Percentiles rank a stretch among this genome's conserved stretches.
These are phyloP conservation scores for Trichoderma parareesei DNA, from an alignment of 495 filamentous ascomycete species.

Conservation along the genomic window DNA sequence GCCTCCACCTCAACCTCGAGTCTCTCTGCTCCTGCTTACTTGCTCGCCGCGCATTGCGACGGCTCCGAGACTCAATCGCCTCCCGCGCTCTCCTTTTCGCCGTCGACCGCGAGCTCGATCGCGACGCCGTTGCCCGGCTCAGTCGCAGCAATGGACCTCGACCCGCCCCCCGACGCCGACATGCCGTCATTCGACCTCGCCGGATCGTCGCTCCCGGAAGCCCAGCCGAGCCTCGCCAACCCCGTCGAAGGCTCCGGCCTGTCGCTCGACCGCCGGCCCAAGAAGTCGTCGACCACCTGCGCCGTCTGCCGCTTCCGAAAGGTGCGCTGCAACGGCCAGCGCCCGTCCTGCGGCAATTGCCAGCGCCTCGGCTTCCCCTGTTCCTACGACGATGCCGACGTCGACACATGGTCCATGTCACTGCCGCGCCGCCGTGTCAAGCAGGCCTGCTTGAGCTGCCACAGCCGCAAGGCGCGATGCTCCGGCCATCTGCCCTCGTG, in stretches of 20 bases:
- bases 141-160: slow-evolving; percentile 1
- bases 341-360: slow-evolving; percentile 38
- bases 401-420: slow-evolving; percentile 23
- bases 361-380: slow-evolving; percentile 41
- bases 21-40: background rate
- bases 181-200: background rate
- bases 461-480: slow-evolving; percentile 41
- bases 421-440: slow-evolving; percentile 40
- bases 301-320: slow-evolving; percentile 41
- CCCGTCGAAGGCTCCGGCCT: background rate
- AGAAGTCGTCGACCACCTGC: slow-evolving; percentile 35
- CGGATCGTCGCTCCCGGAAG: slow-evolving; percentile 5
- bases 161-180: slow-evolving; percentile 1
- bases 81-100: background rate
- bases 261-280: slow-evolving; percentile 20
- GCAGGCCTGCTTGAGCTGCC: slow-evolving; percentile 41
- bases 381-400: slow-evolving; percentile 35
- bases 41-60: background rate
- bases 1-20: background rate
- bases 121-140: background rate
- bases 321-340: slow-evolving; percentile 42
- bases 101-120: background rate
- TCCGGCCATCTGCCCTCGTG: slow-evolving; percentile 40
- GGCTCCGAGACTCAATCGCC: background rate
- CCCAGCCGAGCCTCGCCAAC: background rate